Base-by-base conservation (phyloP, 1,139 yeast species). In the Blastobotrys buckinghamii region DNA sequence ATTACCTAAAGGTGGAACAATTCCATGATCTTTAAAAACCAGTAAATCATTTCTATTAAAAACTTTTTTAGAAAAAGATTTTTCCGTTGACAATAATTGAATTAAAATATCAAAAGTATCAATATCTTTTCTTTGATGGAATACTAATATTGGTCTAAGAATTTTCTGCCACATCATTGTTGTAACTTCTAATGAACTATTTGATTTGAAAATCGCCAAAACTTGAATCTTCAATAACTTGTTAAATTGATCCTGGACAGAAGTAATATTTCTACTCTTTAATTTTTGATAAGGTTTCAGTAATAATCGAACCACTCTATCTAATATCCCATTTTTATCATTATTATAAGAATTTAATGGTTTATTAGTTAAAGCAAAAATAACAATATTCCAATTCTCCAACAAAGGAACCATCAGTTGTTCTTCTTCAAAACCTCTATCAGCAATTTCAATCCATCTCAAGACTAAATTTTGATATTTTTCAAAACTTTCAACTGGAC, bases 251-350 rank as follows among this genome's bases (percentile, higher is more conserved):
- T 36, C 39, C 33, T 15, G 19, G 16, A 55, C 44, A 13, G 38
- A 43, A 22, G 51, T 54, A 19, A 19, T 30, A 43, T 19, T 35
- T 24, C 16, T n/a, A 20, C 38, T 38, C 13, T 17, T 39, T 26
- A 29, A 32, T 13, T 36, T 12, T 27, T 49, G 48, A n/a, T 54
- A 35, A 7, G 55, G 46, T 20, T 47, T 48, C 39, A 55, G 51
- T 0, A 59, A 55, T 40, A 47, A 39, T 52, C 52, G 27, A 40
- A 40, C 13, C 52, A 44, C 20, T 45, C 49, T 27, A 47, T 45
- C 16, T 44, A 20, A 16, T 2, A 29, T 12, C 10, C 22, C 16
- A 16, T 34, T n/a, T 20, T 34, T 42, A 30, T 38, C 27, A 15
- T 26, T 26, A 27, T 26, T 26, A 27, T 34, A 35, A n/a, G 35